These are phyloP conservation scores for Arxiozyma heterogenica DNA, from an alignment of 1,139 yeast genomes.

Conservation along the genomic window DNA sequence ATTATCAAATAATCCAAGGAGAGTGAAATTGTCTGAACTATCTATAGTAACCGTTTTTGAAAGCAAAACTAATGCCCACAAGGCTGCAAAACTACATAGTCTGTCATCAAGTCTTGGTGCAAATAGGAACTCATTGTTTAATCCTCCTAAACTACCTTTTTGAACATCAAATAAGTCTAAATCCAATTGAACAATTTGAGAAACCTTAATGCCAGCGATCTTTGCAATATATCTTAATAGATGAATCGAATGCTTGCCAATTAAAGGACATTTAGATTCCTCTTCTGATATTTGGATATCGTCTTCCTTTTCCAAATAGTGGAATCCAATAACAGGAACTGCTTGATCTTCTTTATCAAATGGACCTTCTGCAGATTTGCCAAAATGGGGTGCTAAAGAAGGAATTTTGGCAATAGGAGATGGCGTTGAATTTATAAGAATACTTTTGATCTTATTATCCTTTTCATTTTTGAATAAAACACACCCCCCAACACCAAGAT, in stretches of 20 bases:
- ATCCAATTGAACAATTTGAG: conserved; percentile 49
- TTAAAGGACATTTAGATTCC: conserved; percentile 55
- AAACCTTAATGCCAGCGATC: conserved; percentile 40
- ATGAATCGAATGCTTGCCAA: conserved; percentile 48
- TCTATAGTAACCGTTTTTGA: conserved; percentile 22
- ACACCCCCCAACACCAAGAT: conserved; percentile 58
- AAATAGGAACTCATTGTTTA: conserved; percentile 49
- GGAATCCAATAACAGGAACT: conserved; percentile 51
- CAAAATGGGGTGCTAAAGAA: conserved; percentile 59
- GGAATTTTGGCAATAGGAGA: conserved; percentile 60
- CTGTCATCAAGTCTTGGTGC: conserved; percentile 64
- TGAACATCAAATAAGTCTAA: conserved; percentile 59
- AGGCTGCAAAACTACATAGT: conserved; percentile 53
- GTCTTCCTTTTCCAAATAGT: conserved; percentile 19
- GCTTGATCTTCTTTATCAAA: conserved; percentile 55
- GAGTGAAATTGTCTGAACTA: conserved; percentile 35
- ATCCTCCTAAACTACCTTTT: conserved; percentile 52
- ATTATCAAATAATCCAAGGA: conserved; percentile 48
- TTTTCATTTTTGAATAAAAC: conserved; percentile 37
- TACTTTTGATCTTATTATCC: conserved; percentile 33
- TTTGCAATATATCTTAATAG: conserved; percentile 49
- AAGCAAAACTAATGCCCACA: conserved; percentile 42
- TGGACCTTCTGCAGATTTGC: conserved; percentile 41
- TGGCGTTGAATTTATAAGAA: conserved; percentile 48
- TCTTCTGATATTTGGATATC: conserved; percentile 25